A percentile compares a stretch with the other conserved stretches of the same genome.
phyloP scores from a whole-genome alignment of 2,329 filamentous ascomycete species.

The Cladosporium halotolerans region DNA sequence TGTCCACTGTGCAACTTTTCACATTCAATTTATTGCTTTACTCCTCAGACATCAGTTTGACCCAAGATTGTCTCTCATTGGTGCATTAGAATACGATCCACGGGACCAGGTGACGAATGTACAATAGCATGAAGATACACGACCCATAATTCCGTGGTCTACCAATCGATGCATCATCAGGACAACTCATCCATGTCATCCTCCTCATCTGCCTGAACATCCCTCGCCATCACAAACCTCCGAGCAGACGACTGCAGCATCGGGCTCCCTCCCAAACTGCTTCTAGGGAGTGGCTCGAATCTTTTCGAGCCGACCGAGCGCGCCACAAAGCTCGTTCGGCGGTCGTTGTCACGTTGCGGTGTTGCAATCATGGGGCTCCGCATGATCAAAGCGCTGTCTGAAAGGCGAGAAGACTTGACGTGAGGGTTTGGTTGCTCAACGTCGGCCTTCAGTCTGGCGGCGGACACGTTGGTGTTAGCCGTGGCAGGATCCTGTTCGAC shows the following conservation, averaged over 20 bases:
- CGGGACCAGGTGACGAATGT: too few relatives aligned
- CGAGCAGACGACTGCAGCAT: background rate
- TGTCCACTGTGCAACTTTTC: too few relatives aligned
- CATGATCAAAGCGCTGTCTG: background rate
- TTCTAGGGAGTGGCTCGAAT: background rate
- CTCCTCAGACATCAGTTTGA: too few relatives aligned
- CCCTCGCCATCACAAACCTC: background rate
- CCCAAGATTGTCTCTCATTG: too few relatives aligned
- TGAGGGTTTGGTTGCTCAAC: background rate
- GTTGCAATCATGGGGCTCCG: background rate
- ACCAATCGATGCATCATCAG: background rate
- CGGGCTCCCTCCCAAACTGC: background rate
- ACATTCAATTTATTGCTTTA: too few relatives aligned
- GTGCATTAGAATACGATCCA: too few relatives aligned
- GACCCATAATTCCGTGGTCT: too few relatives aligned
- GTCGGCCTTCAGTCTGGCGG: background rate
- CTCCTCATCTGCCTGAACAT: background rate
- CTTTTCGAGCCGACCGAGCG: background rate
- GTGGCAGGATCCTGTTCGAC: background rate
- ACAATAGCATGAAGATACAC: too few relatives aligned
- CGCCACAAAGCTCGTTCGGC: background rate
- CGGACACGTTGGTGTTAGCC: background rate
- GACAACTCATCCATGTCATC: constrained; percentile 1
- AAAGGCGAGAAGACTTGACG: background rate
- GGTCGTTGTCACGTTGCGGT: background rate